A percentile compares a stretch with the other conserved stretches of the same genome.
Conservation (phyloP, 108 stramenopile genomes). For the Cylindrotheca fusiformis region DNA sequence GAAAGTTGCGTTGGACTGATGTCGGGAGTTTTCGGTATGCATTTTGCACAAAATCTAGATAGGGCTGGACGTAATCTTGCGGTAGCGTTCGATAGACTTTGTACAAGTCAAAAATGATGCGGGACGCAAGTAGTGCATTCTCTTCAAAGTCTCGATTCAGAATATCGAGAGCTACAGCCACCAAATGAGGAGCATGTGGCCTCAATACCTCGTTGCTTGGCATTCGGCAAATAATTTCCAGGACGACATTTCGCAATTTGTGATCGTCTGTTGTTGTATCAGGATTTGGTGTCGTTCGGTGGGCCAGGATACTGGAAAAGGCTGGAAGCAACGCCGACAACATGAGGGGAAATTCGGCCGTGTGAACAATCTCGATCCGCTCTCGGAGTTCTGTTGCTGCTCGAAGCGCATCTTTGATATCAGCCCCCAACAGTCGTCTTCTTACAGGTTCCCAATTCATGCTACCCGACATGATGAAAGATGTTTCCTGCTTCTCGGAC, state of each 20-base stretch:
- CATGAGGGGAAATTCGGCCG: conserved; percentile 49
- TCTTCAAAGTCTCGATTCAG: conserved; percentile 81
- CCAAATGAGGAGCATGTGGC: conserved; percentile 74
- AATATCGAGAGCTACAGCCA: conserved; percentile 62
- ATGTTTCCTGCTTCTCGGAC: too few relatives aligned
- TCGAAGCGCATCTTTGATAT: conserved; percentile 33
- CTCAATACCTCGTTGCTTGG: conserved; percentile 80
- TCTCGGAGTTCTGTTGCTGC: conserved; percentile 55
- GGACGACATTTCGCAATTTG: conserved; percentile 61
- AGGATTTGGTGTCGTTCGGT: conserved; percentile 31
- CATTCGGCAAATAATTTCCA: conserved; percentile 76
- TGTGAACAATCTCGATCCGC: conserved; percentile 57
- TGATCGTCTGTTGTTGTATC: conserved; percentile 34
- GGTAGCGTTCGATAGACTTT: conserved; percentile 73
- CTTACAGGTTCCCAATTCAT: conserved; percentile 59
- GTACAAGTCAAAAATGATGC: conserved; percentile 85
- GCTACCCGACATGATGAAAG: conserved; percentile 4
- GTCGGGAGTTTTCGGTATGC: conserved; percentile 57
- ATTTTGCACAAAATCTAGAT: conserved; percentile 65
- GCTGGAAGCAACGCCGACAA: conserved; percentile 55
- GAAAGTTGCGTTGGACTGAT: conserved; percentile 64
- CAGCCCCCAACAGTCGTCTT: conserved; percentile 34
- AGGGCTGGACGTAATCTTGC: conserved; percentile 78
- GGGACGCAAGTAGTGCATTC: conserved; percentile 71
- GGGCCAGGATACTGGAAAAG: conserved; percentile 44